Conservation (phyloP, 2,329 filamentous ascomycete genomes). For the Talaromyces albobiverticillius region DNA sequence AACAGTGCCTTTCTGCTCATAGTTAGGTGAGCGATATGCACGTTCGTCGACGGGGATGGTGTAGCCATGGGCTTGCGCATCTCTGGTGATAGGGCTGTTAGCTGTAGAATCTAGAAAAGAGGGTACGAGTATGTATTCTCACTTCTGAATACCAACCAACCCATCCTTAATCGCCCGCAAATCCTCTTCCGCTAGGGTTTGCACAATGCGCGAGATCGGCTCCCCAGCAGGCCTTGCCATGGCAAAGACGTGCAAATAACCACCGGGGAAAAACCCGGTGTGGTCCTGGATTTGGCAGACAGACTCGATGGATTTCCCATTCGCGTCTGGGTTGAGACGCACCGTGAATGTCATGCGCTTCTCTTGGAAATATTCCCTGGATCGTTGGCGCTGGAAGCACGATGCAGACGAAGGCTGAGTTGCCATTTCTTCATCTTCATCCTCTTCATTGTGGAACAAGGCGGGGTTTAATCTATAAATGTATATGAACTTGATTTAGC, state of each 20-base stretch:
- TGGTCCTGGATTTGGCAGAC: not conserved
- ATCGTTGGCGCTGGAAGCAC: not conserved
- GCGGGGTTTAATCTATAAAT: not conserved
- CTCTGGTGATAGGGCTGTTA: not conserved
- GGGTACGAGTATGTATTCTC: too few species aligned
- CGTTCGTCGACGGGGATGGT: not conserved
- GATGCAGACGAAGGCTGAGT: not conserved
- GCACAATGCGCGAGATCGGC: not conserved
- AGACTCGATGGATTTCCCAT: not conserved
- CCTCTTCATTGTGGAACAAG: not conserved
- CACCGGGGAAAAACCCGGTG: not conserved
- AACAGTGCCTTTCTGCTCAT: not conserved
- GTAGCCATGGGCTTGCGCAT: not conserved
- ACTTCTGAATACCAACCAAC: not conserved
- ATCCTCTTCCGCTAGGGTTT: not conserved
- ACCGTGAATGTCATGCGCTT: not conserved
- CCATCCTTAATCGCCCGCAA: not conserved
- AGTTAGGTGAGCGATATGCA: not conserved
- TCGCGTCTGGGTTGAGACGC: not conserved
- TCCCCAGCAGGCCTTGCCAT: not conserved
- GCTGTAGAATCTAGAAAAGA: too few species aligned
- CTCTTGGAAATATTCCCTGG: not conserved
- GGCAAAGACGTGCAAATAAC: slow-evolving; percentile 5
- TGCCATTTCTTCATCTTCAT: not conserved
- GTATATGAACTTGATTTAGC: not conserved